Conservation (phyloP, 108 stramenopile species). For the Pseudonitzschia multiseries region DNA sequence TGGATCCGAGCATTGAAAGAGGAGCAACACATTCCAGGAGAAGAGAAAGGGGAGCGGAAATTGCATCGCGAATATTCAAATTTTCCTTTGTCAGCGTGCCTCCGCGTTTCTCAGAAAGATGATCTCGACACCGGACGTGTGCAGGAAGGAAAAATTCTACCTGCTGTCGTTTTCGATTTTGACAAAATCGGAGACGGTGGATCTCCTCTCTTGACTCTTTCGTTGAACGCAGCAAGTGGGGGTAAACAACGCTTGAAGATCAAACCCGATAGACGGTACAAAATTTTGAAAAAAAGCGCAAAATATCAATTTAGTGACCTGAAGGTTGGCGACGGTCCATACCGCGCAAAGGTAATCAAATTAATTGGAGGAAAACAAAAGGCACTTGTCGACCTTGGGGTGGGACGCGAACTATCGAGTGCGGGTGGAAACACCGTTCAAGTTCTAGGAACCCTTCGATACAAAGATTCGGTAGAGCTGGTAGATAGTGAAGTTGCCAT, state of each 20-base stretch:
- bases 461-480: constrained; percentile 50
- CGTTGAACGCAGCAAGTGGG: constrained; percentile 47
- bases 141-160: constrained; percentile 55
- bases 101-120: constrained; percentile 61
- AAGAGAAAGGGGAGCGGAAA: background rate
- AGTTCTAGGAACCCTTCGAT: constrained; percentile 69
- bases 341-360: constrained; percentile 63
- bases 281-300: constrained; percentile 30
- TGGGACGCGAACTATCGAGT: constrained; percentile 49
- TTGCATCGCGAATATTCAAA: constrained; percentile 25
- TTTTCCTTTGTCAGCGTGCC: constrained; percentile 65
- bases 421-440: constrained; percentile 37
- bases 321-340: constrained; percentile 70
- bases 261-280: constrained; percentile 39
- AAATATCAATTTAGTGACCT: constrained; percentile 35
- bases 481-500: background rate
- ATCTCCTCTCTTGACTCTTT: constrained; percentile 63
- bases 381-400: constrained; percentile 74
- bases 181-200: constrained; percentile 67
- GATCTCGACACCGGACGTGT: constrained; percentile 56
- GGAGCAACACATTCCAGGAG: background rate
- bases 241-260: constrained; percentile 25
- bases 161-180: constrained; percentile 67
- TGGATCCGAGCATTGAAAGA: constrained; percentile 28
- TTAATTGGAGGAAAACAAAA: constrained; percentile 54